A percentile compares a stretch with the other conserved stretches of the same genome.
phyloP scores from a whole-genome alignment of 2,329 filamentous ascomycete species.

The Talaromyces sp. region DNA sequence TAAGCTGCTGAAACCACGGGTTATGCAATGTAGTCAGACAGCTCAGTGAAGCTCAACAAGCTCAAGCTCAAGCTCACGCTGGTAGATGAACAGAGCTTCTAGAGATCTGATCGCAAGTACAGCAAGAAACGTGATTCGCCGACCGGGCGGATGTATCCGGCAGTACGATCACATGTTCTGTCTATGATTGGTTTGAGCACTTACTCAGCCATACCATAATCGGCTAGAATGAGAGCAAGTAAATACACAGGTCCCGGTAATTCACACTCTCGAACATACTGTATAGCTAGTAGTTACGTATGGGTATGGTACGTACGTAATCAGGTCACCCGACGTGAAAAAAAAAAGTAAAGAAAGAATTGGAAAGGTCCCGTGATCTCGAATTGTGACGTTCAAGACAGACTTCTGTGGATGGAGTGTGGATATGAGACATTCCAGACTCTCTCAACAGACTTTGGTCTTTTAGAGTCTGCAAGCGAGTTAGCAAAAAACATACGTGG shows the following conservation, averaged over 20 bases:
- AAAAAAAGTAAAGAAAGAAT: slow-evolving; percentile 13
- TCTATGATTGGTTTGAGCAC: background rate
- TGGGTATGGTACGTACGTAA: background rate
- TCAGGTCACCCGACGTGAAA: slow-evolving; percentile 15
- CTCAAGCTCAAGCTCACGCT: too few species aligned
- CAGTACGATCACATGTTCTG: background rate
- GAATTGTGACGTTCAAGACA: slow-evolving; percentile 1
- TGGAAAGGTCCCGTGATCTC: slow-evolving; percentile 11
- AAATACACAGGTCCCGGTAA: slow-evolving; percentile 4
- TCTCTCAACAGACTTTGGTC: background rate
- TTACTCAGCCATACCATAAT: background rate
- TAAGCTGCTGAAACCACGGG: background rate
- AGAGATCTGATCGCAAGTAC: background rate
- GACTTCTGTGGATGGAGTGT: background rate
- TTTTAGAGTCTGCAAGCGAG: background rate
- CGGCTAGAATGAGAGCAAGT: background rate
- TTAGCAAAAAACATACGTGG: background rate
- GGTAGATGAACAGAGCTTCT: background rate
- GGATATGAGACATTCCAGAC: slow-evolving; percentile 1
- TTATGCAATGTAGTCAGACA: background rate
- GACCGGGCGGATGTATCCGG: slow-evolving; percentile 1
- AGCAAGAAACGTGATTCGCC: background rate
- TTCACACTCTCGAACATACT: background rate
- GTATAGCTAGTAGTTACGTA: background rate
- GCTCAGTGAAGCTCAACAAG: background rate